These are phyloP conservation scores for Dovyalis caffra DNA, from an alignment of 345 rosid species.

Conservation along the genomic window DNA sequence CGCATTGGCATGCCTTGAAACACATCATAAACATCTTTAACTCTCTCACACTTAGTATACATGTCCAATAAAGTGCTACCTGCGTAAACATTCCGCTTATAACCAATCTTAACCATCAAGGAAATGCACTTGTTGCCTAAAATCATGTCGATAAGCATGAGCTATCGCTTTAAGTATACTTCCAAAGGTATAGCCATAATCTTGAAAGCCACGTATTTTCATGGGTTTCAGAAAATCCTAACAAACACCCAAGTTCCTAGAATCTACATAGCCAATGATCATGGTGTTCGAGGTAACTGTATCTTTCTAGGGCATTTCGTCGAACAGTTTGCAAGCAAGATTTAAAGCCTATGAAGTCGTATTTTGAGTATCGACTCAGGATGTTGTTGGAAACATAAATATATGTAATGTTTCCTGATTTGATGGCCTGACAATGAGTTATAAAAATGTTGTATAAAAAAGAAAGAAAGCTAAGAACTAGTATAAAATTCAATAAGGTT, in stretches of 20 bases:
- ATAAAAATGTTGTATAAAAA: constrained; percentile 33
- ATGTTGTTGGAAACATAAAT: constrained; percentile 54
- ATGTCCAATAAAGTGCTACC: constrained; percentile 71
- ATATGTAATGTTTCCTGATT: constrained; percentile 41
- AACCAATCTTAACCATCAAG: constrained; percentile 47
- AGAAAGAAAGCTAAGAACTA: too few relatives aligned
- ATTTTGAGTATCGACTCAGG: constrained; percentile 30
- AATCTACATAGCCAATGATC: constrained; percentile 58
- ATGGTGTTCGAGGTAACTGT: constrained; percentile 68
- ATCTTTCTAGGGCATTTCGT: constrained; percentile 57
- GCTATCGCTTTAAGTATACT: constrained; percentile 67
- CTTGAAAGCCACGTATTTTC: constrained; percentile 34
- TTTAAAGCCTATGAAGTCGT: constrained; percentile 12
- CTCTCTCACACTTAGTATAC: constrained; percentile 66
- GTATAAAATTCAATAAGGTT: too few relatives aligned
- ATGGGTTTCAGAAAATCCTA: constrained; percentile 44
- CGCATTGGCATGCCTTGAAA: constrained; percentile 46
- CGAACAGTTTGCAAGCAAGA: constrained; percentile 53
- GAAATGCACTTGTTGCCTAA: constrained; percentile 61
- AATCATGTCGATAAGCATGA: constrained; percentile 32
- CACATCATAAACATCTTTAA: constrained; percentile 48
- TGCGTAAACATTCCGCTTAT: constrained; percentile 44
- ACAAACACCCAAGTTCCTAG: constrained; percentile 39
- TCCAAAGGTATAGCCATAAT: constrained; percentile 58
- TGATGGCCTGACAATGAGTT: constrained; percentile 48